Evolutionary conservation across 1,139 yeast species (phyloP).

Genomic region (Hyphopichia wangnamkhiaoensis): DNA sequence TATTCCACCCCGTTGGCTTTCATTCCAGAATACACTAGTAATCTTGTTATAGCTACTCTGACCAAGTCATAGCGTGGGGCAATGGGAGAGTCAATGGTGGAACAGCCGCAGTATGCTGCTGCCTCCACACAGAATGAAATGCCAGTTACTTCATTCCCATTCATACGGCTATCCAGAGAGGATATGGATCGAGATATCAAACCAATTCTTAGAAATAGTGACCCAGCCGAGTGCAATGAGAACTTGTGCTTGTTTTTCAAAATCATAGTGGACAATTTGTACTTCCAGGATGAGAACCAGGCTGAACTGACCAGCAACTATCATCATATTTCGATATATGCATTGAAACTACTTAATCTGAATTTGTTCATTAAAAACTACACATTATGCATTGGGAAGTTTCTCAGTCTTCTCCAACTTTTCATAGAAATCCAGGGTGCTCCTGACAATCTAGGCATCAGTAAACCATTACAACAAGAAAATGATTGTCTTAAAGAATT

Average conservation of each 20-base stretch:
- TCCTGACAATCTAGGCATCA: conserved; percentile 4
- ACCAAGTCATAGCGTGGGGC: no score
- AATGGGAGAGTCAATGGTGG: conserved; percentile 1
- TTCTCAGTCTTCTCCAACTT: conserved; percentile 35
- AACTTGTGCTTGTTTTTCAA: conserved; percentile 40
- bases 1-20: no score
- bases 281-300: conserved; percentile 10
- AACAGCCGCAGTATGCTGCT: background rate
- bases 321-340: conserved; percentile 35
- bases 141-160: conserved; percentile 9
- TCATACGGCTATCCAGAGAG: conserved; percentile 1
- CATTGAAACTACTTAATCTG: conserved; percentile 39
- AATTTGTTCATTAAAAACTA: conserved; percentile 42
- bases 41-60: no score
- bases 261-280: conserved; percentile 33
- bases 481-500: conserved; percentile 35
- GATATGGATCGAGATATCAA: conserved; percentile 19
- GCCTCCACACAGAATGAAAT: background rate
- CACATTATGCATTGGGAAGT: conserved; percentile 41
- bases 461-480: conserved; percentile 14
- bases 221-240: conserved; percentile 41
- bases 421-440: conserved; percentile 25
- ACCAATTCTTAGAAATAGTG: conserved; percentile 36
- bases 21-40: no score
- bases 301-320: conserved; percentile 20